Percentiles rank a stretch among this genome's conserved stretches.
Evolutionary conservation across 768 basidiomycete genomes (phyloP).

Genomic region (Pleurotus ostreatus): DNA sequence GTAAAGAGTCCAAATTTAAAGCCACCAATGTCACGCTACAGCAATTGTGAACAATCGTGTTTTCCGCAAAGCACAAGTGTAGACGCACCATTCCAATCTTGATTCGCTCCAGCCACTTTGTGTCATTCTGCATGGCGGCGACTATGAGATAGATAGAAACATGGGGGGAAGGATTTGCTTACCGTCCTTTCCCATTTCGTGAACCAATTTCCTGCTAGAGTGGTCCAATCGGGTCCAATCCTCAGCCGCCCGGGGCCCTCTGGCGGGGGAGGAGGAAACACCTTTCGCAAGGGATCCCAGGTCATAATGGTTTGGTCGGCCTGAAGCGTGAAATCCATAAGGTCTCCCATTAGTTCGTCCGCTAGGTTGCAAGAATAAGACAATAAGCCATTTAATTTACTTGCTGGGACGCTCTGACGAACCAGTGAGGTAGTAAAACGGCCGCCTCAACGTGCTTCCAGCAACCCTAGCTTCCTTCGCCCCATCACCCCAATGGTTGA

Average conservation of each 20-base stretch:
- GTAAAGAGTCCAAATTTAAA: conserved; percentile 34
- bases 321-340: conserved; percentile 33
- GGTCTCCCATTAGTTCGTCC: conserved; percentile 33
- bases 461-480: conserved; percentile 33
- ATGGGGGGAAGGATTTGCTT: not conserved
- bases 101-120: conserved; percentile 29
- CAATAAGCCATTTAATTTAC: too few species aligned
- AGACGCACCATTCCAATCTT: conserved; percentile 30
- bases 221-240: conserved; percentile 35
- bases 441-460: conserved; percentile 30
- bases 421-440: conserved; percentile 35
- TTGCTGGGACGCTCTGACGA: not conserved
- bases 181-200: conserved; percentile 37
- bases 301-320: conserved; percentile 34
- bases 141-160: not conserved
- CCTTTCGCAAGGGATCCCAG: conserved; percentile 35
- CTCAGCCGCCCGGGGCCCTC: conserved; percentile 29
- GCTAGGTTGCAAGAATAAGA: conserved; percentile 14
- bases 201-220: conserved; percentile 35
- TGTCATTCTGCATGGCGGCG: conserved; percentile 23
- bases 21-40: conserved; percentile 29
- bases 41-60: not conserved
- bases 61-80: not conserved
- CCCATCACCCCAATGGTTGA: conserved; percentile 36
- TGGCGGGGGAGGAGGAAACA: conserved; percentile 31